These are phyloP conservation scores for Nephelium lappaceum DNA, from an alignment of 345 rosid species.

Conservation along the genomic window DNA sequence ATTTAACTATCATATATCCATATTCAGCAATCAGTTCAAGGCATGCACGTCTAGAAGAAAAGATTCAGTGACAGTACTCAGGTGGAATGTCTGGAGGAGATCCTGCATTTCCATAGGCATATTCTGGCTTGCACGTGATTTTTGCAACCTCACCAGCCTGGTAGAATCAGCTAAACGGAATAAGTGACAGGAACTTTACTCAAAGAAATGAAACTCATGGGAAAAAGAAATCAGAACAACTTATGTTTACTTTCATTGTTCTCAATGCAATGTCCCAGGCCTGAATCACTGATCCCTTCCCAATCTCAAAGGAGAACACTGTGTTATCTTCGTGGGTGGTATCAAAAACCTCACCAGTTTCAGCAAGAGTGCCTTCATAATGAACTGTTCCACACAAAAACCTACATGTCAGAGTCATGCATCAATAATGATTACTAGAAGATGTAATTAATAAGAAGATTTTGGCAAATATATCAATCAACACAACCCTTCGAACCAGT, in stretches of 20 bases:
- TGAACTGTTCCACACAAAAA: constrained; percentile 58
- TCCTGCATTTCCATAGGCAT: constrained; percentile 87
- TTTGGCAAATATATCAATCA: background rate
- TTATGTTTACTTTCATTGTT: constrained; percentile 76
- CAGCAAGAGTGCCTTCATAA: constrained; percentile 82
- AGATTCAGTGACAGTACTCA: constrained; percentile 43
- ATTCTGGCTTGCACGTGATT: constrained; percentile 89
- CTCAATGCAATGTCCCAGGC: constrained; percentile 87
- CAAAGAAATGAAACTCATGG: background rate
- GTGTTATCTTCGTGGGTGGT: constrained; percentile 88
- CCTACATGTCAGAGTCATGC: background rate
- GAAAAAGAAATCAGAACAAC: background rate
- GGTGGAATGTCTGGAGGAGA: constrained; percentile 95
- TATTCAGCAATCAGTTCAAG: background rate
- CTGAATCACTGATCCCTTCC: constrained; percentile 77
- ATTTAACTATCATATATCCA: background rate
- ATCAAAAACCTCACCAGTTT: constrained; percentile 86
- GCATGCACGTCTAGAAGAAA: constrained; percentile 4
- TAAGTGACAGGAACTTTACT: background rate
- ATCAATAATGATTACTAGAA: background rate
- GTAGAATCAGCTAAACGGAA: constrained; percentile 5
- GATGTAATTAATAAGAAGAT: background rate
- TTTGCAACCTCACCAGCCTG: constrained; percentile 98
- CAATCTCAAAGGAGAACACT: constrained; percentile 83
- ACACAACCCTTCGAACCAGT: background rate